Percentiles rank a stretch among this genome's conserved stretches.
phyloP scores from a whole-genome alignment of 2,329 filamentous ascomycete species.

The Leptoxyphium fumago region DNA sequence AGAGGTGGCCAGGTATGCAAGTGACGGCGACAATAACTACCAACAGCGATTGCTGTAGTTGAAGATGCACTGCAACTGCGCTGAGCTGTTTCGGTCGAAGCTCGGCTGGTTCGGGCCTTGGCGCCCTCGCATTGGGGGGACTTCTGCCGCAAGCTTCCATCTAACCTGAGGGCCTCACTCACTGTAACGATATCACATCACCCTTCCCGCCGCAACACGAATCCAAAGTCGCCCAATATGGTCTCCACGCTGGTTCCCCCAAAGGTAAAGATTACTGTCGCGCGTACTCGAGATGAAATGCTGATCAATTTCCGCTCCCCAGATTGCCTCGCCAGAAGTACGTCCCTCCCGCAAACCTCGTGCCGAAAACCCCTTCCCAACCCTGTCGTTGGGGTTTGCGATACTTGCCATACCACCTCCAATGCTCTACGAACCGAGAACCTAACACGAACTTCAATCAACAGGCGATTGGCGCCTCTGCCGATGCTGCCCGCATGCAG shows the following conservation, averaged over 20 bases:
- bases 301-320: constrained; percentile 14
- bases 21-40: no score
- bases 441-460: background rate
- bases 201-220: background rate
- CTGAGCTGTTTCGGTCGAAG: background rate
- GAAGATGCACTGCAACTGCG: no score
- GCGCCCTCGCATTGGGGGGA: background rate
- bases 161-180: background rate
- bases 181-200: background rate
- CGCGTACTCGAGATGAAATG: constrained; percentile 24
- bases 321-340: constrained; percentile 79
- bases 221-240: constrained; percentile 15
- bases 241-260: constrained; percentile 92
- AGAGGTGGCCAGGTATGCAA: no score
- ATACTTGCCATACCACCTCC: no score
- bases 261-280: constrained; percentile 52
- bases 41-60: no score
- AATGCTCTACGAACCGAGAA: no score
- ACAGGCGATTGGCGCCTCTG: constrained; percentile 84
- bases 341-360: constrained; percentile 23
- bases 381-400: background rate
- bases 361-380: background rate
- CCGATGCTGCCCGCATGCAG: constrained; percentile 95
- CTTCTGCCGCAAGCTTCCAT: background rate
- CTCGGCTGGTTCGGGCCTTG: background rate